These are phyloP conservation scores for Fomitiporia mediterranea DNA, from an alignment of 1,284 basidiomycete genomes.

Conservation along the genomic window DNA sequence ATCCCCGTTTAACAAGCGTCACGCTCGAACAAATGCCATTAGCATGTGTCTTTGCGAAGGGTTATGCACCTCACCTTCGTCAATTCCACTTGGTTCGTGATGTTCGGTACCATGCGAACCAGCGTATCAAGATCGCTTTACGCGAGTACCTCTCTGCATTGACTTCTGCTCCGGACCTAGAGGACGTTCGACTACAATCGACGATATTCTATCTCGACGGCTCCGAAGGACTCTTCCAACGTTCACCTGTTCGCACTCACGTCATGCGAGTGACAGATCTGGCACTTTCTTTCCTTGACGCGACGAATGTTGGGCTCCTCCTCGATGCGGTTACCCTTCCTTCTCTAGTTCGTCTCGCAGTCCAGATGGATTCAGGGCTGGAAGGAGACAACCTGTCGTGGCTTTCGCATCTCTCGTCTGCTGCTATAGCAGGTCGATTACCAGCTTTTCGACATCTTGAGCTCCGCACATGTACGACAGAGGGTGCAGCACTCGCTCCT, in stretches of 20 bases:
- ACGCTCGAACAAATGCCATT: conserved; percentile 32
- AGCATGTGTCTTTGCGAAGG: conserved; percentile 24
- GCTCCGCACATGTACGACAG: conserved; percentile 30
- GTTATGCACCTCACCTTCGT: conserved; percentile 28
- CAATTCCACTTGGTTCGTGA: conserved; percentile 29
- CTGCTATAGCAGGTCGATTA: conserved; percentile 23
- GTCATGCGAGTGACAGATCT: conserved; percentile 26
- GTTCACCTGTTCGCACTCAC: conserved; percentile 21
- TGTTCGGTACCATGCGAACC: conserved; percentile 26
- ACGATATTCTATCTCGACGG: conserved; percentile 29
- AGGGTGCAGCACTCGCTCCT: conserved; percentile 29
- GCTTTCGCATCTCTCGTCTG: conserved; percentile 29
- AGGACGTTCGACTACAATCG: conserved; percentile 29
- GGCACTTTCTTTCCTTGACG: conserved; percentile 29
- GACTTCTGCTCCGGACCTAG: conserved; percentile 25
- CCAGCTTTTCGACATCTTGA: conserved; percentile 30
- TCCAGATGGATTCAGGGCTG: conserved; percentile 29
- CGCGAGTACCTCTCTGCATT: conserved; percentile 28
- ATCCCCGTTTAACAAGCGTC: conserved; percentile 28
- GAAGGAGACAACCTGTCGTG: conserved; percentile 31
- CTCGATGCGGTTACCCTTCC: conserved; percentile 30
- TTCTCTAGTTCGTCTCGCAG: conserved; percentile 27
- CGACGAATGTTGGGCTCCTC: conserved; percentile 29
- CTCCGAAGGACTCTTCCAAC: conserved; percentile 27
- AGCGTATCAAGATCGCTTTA: conserved; percentile 28